phyloP scores from a whole-genome alignment of 768 basidiomycete genomes.

The Neoboletus magnificus region DNA sequence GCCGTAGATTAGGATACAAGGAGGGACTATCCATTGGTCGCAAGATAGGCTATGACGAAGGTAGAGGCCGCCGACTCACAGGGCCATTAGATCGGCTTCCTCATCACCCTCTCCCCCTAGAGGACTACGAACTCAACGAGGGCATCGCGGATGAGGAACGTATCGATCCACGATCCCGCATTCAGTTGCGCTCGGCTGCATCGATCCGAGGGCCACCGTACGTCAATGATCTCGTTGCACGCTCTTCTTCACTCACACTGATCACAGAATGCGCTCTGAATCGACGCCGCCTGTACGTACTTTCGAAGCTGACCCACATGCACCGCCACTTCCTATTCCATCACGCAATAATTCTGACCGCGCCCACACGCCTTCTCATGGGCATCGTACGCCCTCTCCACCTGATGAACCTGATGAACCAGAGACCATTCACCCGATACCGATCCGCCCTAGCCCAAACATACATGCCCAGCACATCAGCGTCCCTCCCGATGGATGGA shows the following conservation, averaged over 20 bases:
- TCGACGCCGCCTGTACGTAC: conserved; percentile 28
- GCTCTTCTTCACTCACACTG: conserved; percentile 10
- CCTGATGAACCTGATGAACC: conserved; percentile 11
- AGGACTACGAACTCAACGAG: conserved; percentile 12
- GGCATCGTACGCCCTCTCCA: conserved; percentile 8
- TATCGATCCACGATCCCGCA: conserved; percentile 13
- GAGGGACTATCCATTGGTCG: conserved; percentile 39
- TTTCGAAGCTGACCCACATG: conserved; percentile 10
- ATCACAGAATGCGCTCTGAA: conserved; percentile 24
- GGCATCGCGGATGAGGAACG: conserved; percentile 22
- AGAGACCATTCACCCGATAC: conserved; percentile 29
- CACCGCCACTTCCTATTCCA: conserved; percentile 24
- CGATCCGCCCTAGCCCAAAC: conserved; percentile 22
- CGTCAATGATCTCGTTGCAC: conserved; percentile 11
- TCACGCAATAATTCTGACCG: conserved; percentile 13
- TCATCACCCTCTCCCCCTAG: conserved; percentile 9
- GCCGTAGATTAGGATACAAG: conserved; percentile 37
- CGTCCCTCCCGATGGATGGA: conserved; percentile 26
- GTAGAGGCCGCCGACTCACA: conserved; percentile 16
- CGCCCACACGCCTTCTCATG: conserved; percentile 22
- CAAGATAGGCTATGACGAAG: conserved; percentile 29
- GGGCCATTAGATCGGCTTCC: conserved; percentile 11
- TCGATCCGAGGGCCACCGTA: conserved; percentile 22
- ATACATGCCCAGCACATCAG: conserved; percentile 4
- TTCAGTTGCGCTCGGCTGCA: conserved; percentile 13